Base-by-base conservation (phyloP, 169 alveolate species). In the Cryptosporidium ryanae region DNA sequence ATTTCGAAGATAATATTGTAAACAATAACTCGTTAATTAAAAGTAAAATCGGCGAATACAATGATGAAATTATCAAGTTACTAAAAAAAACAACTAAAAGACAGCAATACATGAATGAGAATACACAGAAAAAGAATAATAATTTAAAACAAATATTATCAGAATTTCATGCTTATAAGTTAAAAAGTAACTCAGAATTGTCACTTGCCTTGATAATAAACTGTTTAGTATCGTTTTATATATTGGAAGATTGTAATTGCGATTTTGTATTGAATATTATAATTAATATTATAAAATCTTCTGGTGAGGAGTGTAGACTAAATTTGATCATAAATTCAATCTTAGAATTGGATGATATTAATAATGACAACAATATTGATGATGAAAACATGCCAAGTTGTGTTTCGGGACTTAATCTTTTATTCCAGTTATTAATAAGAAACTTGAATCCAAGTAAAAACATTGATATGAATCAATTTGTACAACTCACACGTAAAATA, bases 231-330 rank as follows among this genome's bases (percentile, higher is more conserved):
- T 25, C 29, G 27, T 68, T 49, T 54, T 68, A 68, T 27, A 32
- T 52, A 17, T 50, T 68, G 66, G 83, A 68, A 8, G 83, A 68
- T 34, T 68, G 65, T n/a, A 52, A 55, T 21, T 68, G 66, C 52
- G 55, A 49, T 8, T 52, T n/a, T 31, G 55, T 68, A 23, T 49
- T 54, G 2, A 49, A 54, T n/a, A 3, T 68, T 18, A 48, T 68
- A 18, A 29, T 31, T 17, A 21, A 59, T 32, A 7, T 68, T 15
- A 0, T 68, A 15, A 43, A 66, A 0, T 44, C 59, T 18, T 27
- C 34, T 38, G 23, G 27, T 8, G 32, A 68, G 17, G 12, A 68
- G 10, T 1, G 7, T 49, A 68, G 43, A 18, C 21, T 68, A 44
- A 49, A 68, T 0, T 17, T 23, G 12, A 31, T 52, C 8, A 23